Evolutionary conservation across 1,284 basidiomycete species (phyloP).

Genomic region (Afroboletus lepidellus): DNA sequence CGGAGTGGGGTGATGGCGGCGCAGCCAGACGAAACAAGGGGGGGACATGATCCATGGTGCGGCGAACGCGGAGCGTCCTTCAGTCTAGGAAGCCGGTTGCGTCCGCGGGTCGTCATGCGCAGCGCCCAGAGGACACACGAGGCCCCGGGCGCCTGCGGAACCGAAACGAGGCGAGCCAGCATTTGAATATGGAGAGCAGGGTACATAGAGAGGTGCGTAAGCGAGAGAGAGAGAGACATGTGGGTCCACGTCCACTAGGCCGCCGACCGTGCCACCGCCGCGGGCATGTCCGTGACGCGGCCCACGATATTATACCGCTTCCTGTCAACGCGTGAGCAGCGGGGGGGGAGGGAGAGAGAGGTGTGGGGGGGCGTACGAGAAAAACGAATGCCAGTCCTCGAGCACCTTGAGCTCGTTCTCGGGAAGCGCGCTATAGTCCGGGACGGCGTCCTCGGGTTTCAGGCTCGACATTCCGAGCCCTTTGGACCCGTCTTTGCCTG

Average conservation of each 20-base stretch:
- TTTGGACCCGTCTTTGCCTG: conserved; percentile 88
- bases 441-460: conserved; percentile 82
- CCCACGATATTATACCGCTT: conserved; percentile 87
- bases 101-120: not conserved
- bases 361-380: conserved; percentile 47
- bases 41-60: too few species aligned
- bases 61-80: not conserved
- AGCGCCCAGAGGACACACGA: not conserved
- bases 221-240: not conserved
- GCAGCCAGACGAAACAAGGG: not conserved
- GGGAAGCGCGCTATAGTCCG: conserved; percentile 81
- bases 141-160: not conserved
- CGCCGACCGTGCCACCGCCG: conserved; percentile 22
- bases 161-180: not conserved
- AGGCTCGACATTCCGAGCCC: conserved; percentile 86
- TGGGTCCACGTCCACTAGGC: not conserved
- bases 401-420: conserved; percentile 81
- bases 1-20: not conserved
- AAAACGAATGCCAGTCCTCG: conserved; percentile 88
- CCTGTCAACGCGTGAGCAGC: conserved; percentile 36
- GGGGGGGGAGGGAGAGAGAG: not conserved
- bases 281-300: conserved; percentile 49
- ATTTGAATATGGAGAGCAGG: too few species aligned
- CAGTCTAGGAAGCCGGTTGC: not conserved
- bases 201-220: too few species aligned